These are phyloP conservation scores for Narthecium ossifragum DNA, from an alignment of 106 monocot species.

Conservation along the genomic window DNA sequence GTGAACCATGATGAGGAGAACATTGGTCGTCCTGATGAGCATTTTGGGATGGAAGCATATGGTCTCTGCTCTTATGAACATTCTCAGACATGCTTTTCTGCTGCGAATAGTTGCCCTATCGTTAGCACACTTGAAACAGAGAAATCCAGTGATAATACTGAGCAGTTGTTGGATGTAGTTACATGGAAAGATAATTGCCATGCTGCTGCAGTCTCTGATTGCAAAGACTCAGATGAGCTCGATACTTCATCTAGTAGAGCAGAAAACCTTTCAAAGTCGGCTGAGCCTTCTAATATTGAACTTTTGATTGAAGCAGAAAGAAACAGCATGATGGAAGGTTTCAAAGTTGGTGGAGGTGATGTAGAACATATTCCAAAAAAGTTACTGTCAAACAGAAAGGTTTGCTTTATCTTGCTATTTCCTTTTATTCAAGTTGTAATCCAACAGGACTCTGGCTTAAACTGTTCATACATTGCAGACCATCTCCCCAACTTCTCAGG, in stretches of 20 bases:
- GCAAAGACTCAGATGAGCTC: background rate
- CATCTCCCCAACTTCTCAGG: conserved; percentile 79
- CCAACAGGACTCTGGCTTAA: background rate
- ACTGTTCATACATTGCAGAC: conserved; percentile 27
- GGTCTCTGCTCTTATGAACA: background rate
- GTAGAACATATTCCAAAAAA: conserved; percentile 35
- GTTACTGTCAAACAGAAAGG: conserved; percentile 70
- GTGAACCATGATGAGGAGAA: background rate
- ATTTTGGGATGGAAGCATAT: background rate
- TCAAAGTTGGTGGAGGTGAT: conserved; percentile 8
- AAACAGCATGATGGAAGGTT: conserved; percentile 1
- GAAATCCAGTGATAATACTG: too few species aligned
- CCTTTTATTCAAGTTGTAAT: background rate
- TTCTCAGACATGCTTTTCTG: too few species aligned
- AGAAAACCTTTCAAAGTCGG: conserved; percentile 2
- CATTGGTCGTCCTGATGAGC: background rate
- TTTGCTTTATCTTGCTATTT: conserved; percentile 9
- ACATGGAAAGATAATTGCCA: conserved; percentile 1
- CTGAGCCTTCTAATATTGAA: conserved; percentile 1
- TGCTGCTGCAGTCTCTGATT: background rate
- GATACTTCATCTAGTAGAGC: conserved; percentile 1
- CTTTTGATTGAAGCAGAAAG: background rate
- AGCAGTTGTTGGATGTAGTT: conserved; percentile 1
- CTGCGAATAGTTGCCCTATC: too few species aligned
- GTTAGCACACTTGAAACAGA: too few species aligned